Percentiles rank a stretch among this genome's conserved stretches.
phyloP scores from a whole-genome alignment of 345 rosid genomes.

The Populus ilicifolia region DNA sequence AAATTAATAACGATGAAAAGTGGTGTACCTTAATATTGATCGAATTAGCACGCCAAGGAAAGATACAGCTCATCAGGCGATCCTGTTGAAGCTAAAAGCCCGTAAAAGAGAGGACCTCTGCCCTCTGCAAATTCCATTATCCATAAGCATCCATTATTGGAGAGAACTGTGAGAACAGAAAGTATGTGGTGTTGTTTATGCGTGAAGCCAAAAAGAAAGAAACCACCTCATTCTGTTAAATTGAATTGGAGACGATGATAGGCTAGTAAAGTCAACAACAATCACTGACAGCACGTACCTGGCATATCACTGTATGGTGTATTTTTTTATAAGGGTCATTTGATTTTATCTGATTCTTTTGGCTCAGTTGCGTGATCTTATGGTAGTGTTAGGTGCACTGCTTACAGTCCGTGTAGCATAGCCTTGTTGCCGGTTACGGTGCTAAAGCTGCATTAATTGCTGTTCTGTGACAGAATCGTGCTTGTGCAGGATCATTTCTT shows the following conservation, averaged over 20 bases:
- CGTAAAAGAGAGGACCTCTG: not conserved
- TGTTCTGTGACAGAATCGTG: not conserved
- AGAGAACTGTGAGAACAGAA: not conserved
- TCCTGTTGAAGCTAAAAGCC: no score
- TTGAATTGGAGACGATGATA: not conserved
- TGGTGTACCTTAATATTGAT: not conserved
- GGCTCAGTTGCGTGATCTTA: slow-evolving; percentile 36
- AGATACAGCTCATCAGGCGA: not conserved
- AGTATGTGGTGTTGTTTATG: not conserved
- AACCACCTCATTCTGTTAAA: not conserved
- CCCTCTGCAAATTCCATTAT: not conserved
- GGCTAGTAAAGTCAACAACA: not conserved
- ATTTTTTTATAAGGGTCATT: slow-evolving; percentile 5
- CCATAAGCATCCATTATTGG: not conserved
- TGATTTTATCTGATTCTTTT: slow-evolving; percentile 21
- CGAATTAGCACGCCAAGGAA: not conserved
- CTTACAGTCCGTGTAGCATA: not conserved
- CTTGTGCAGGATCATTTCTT: not conserved
- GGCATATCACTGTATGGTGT: not conserved
- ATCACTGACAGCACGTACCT: not conserved
- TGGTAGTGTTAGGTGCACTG: slow-evolving; percentile 32
- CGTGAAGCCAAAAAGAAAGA: not conserved
- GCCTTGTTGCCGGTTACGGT: not conserved
- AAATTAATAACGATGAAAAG: not conserved
- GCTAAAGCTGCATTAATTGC: not conserved